Evolutionary conservation across 257 asterid genomes (phyloP).

Genomic region (Solanum dulcamara): DNA sequence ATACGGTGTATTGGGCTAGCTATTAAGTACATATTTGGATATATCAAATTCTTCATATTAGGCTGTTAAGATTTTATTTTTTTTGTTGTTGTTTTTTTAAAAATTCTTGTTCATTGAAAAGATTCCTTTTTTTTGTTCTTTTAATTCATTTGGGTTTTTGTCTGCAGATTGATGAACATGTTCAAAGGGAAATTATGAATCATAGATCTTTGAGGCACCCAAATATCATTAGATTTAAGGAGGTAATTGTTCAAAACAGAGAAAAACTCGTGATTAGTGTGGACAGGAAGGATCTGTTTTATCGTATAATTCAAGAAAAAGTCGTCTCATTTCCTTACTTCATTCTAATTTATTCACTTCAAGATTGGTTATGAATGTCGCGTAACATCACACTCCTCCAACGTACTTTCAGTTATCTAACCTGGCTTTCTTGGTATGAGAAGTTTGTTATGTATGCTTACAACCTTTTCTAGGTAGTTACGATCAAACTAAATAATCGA

Average conservation of each 20-base stretch:
- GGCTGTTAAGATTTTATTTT: background rate
- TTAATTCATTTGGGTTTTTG: background rate
- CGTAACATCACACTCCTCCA: background rate
- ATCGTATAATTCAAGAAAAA: background rate
- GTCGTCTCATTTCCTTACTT: background rate
- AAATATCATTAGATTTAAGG: conserved; percentile 37
- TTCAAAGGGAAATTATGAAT: conserved; percentile 48
- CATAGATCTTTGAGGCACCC: conserved; percentile 43
- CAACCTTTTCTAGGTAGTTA: background rate
- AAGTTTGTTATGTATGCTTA: conserved; percentile 3
- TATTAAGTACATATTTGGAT: background rate
- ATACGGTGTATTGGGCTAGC: background rate
- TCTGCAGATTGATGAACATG: conserved; percentile 48
- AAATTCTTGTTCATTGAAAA: too few relatives aligned
- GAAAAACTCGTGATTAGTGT: background rate
- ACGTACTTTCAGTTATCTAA: background rate
- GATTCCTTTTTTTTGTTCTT: background rate
- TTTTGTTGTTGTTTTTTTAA: too few relatives aligned
- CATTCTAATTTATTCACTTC: background rate
- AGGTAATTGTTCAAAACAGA: conserved; percentile 12
- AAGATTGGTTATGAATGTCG: background rate
- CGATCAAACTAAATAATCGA: background rate
- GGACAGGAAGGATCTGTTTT: background rate
- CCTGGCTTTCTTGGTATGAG: background rate
- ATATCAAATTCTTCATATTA: background rate